Percentiles rank a stretch among this genome's conserved stretches.
These are phyloP conservation scores for Theileria orientalis DNA, from an alignment of 169 alveolate species.

Conservation along the genomic window DNA sequence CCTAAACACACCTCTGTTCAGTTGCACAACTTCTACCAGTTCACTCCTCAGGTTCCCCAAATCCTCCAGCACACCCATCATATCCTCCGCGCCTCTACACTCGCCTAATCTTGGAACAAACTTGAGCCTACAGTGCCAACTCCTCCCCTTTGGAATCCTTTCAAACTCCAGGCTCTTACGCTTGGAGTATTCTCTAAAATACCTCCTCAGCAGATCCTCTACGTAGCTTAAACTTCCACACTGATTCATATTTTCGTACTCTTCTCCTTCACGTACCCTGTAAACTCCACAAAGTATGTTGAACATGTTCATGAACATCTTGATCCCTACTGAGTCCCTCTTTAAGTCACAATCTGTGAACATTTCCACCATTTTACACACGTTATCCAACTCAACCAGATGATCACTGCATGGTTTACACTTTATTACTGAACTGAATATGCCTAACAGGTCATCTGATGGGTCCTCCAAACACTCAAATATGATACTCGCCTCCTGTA, in stretches of 20 bases:
- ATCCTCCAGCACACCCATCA: not conserved
- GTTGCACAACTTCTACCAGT: not conserved
- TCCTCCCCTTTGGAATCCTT: not conserved
- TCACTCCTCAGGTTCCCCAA: not conserved
- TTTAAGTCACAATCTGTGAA: constrained; percentile 16
- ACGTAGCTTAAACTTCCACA: not conserved
- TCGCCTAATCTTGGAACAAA: not conserved
- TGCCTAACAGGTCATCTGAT: constrained; percentile 2
- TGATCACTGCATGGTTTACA: not conserved
- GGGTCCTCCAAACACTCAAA: constrained; percentile 19
- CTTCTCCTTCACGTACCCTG: not conserved
- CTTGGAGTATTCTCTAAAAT: not conserved
- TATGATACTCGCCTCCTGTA: constrained; percentile 12
- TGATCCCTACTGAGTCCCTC: constrained; percentile 25
- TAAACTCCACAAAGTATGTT: too few species aligned
- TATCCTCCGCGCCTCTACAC: not conserved
- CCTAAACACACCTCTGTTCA: constrained; percentile 12
- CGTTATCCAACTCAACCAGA: constrained; percentile 30
- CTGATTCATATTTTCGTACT: not conserved
- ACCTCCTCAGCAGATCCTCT: not conserved
- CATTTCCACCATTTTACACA: constrained; percentile 23
- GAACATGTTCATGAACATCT: constrained; percentile 21
- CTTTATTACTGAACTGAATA: not conserved
- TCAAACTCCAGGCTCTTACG: not conserved
- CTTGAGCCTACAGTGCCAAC: not conserved